Percentiles rank a stretch among this genome's conserved stretches.
Evolutionary conservation across 371 early-diverging fungal species (phyloP).

Genomic region (Apophysomyces trapeziformis): DNA sequence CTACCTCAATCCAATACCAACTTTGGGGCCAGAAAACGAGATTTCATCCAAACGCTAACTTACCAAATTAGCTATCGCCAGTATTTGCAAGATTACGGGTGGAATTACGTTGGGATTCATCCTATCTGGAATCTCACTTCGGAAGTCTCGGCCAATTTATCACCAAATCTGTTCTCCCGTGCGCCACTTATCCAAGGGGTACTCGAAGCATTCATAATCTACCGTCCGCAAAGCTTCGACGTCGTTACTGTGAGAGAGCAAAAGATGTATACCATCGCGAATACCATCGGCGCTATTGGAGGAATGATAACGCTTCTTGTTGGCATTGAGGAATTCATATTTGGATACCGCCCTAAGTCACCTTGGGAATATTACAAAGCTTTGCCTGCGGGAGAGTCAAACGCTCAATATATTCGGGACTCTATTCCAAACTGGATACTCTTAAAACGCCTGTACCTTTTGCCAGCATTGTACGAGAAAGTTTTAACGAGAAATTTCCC

Average conservation of each 20-base stretch:
- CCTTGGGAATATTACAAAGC: background rate
- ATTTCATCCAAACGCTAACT: background rate
- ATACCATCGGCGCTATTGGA: background rate
- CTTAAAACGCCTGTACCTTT: background rate
- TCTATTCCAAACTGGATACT: too few species aligned
- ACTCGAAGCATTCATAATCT: background rate
- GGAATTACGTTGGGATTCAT: constrained; percentile 56
- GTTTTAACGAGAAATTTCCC: background rate
- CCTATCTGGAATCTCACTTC: constrained; percentile 49
- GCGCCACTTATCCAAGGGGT: background rate
- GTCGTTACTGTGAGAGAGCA: background rate
- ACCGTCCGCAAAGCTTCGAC: too few species aligned
- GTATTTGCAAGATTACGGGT: constrained; percentile 43
- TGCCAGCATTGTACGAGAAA: background rate
- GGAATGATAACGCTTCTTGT: background rate
- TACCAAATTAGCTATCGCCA: constrained; percentile 28
- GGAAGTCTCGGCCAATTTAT: constrained; percentile 43
- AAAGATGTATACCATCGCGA: background rate
- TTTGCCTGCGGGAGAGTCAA: background rate
- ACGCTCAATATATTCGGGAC: background rate
- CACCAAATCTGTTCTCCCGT: constrained; percentile 27
- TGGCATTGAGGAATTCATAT: background rate
- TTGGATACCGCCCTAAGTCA: background rate
- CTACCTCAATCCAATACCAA: background rate
- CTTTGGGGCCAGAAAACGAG: background rate